A percentile compares a stretch with the other conserved stretches of the same genome.
Evolutionary conservation across 208 protist genomes (phyloP).

Genomic region (Trypanosomatidae sp.): DNA sequence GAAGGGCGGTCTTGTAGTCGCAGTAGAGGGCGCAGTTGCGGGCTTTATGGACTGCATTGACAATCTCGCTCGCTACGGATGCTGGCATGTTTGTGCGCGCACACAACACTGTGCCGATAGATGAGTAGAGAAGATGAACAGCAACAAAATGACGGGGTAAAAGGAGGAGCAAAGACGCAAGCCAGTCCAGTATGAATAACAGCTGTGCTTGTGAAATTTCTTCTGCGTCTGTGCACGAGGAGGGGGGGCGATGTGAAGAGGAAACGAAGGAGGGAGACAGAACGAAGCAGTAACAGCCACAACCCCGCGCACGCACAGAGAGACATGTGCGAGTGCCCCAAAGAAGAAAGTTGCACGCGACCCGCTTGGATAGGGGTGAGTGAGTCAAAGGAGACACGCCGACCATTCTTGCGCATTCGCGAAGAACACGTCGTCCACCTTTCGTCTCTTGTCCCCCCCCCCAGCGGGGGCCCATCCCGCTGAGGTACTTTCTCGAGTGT

Average conservation of each 20-base stretch:
- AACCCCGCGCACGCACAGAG: not conserved
- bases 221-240: not conserved
- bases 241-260: not conserved
- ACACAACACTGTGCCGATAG: not conserved
- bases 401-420: not conserved
- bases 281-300: not conserved
- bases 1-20: conserved; percentile 65
- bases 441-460: not conserved
- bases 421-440: not conserved
- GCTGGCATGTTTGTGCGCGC: not conserved
- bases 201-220: not conserved
- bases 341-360: not conserved
- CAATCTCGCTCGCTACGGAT: conserved; percentile 34
- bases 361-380: not conserved
- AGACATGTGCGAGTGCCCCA: not conserved
- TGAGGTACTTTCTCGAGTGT: not conserved
- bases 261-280: not conserved
- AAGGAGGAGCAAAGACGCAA: not conserved
- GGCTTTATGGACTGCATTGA: conserved; percentile 48
- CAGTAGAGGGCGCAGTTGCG: conserved; percentile 64
- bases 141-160: not conserved
- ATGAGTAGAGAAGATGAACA: not conserved
- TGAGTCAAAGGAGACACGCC: not conserved
- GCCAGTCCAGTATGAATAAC: not conserved
- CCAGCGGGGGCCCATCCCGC: not conserved